Evolutionary conservation across 192 early-diverging fungal genomes (phyloP).

Genomic region (Thamnidium elegans): DNA sequence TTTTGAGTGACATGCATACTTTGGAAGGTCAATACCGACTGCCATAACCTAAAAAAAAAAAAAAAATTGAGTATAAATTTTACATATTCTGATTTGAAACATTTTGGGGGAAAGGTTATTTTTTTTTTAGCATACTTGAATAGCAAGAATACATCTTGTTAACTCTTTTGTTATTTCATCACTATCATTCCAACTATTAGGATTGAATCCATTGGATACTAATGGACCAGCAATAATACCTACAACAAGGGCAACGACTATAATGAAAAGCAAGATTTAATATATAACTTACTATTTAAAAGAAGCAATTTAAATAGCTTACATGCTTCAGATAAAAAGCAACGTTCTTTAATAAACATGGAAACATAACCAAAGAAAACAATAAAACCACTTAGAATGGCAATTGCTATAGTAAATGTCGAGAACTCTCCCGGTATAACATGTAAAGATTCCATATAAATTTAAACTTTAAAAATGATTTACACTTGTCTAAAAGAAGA

Average conservation of each 20-base stretch:
- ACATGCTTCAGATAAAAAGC: conserved; percentile 74
- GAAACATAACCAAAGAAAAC: conserved; percentile 68
- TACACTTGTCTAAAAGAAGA: no score
- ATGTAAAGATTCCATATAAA: background rate
- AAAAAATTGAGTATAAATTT: background rate
- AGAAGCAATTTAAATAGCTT: conserved; percentile 15
- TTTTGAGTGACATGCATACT: conserved; percentile 36
- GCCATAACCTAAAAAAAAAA: conserved; percentile 66
- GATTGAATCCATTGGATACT: conserved; percentile 68
- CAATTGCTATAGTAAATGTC: conserved; percentile 44
- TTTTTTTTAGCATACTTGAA: conserved; percentile 54
- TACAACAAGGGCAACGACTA: conserved; percentile 77
- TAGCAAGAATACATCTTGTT: conserved; percentile 74
- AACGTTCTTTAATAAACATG: conserved; percentile 65
- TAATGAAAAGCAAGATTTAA: background rate
- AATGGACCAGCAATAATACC: conserved; percentile 83
- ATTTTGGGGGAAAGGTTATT: background rate
- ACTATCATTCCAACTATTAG: conserved; percentile 49
- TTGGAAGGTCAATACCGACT: conserved; percentile 77
- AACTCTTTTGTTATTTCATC: conserved; percentile 65
- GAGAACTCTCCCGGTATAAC: conserved; percentile 38
- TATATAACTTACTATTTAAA: background rate
- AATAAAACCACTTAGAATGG: conserved; percentile 69
- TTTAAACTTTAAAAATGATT: no score
- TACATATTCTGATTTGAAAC: background rate